A percentile compares a stretch with the other conserved stretches of the same genome.
phyloP scores from a whole-genome alignment of 2,329 filamentous ascomycete species.

The Hypoxylon sp. region DNA sequence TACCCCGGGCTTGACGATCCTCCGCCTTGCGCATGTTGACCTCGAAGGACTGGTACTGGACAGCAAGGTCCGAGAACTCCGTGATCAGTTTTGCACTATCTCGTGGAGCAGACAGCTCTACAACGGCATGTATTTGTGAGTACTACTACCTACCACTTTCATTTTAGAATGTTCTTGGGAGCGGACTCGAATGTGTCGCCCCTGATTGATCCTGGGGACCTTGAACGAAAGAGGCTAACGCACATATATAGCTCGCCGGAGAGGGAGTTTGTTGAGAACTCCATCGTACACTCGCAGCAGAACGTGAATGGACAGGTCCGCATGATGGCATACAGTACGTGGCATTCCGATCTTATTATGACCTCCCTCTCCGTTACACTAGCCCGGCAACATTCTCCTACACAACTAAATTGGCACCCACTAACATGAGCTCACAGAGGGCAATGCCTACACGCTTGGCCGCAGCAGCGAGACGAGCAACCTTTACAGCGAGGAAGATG shows the following conservation, averaged over 20 bases:
- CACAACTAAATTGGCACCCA: background rate
- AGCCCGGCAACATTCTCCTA: background rate
- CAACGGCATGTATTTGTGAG: constrained; percentile 54
- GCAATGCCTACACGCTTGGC: constrained; percentile 59
- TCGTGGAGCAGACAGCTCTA: constrained; percentile 61
- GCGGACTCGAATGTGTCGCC: background rate
- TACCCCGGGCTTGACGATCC: constrained; percentile 62
- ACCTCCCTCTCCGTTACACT: background rate
- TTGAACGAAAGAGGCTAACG: background rate
- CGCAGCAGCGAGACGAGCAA: constrained; percentile 60
- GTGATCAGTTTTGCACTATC: constrained; percentile 66
- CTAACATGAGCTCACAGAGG: constrained; percentile 41
- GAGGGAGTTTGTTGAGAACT: constrained; percentile 64
- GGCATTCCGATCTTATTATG: background rate
- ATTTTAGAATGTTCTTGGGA: constrained; percentile 47
- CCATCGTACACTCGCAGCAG: constrained; percentile 69
- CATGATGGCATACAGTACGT: constrained; percentile 52
- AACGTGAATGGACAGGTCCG: constrained; percentile 56
- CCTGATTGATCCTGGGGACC: background rate
- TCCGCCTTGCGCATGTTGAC: constrained; percentile 59
- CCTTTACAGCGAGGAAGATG: constrained; percentile 63
- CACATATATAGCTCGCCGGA: constrained; percentile 40
- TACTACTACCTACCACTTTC: constrained; percentile 56
- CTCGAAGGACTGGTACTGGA: constrained; percentile 69
- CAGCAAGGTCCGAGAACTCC: constrained; percentile 67